These are phyloP conservation scores for Fusarium musae DNA, from an alignment of 2,329 filamentous ascomycete genomes.

Conservation along the genomic window DNA sequence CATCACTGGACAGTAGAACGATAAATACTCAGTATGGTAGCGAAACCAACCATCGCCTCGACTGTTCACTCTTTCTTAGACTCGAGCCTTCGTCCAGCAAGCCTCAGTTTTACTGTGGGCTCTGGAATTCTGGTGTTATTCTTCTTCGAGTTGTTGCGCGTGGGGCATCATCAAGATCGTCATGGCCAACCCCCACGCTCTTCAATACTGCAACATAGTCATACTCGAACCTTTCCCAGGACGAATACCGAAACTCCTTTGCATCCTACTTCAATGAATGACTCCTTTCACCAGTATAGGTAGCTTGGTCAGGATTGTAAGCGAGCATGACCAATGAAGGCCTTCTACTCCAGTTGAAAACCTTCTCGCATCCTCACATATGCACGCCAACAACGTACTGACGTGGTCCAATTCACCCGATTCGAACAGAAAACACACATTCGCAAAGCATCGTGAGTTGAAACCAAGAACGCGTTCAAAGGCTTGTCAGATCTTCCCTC, in stretches of 20 bases:
- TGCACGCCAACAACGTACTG: constrained; percentile 8
- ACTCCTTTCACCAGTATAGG: neutral
- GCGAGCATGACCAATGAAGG: neutral
- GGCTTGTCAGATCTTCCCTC: constrained; percentile 11
- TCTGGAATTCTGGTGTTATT: neutral
- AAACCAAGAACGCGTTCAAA: neutral
- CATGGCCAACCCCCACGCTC: constrained; percentile 28
- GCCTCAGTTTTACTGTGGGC: neutral
- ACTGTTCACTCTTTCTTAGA: neutral
- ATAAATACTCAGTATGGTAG: neutral
- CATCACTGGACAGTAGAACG: neutral
- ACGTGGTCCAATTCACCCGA: neutral
- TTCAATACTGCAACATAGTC: neutral
- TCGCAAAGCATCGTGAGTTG: neutral
- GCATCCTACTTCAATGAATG: constrained; percentile 5
- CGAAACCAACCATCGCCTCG: neutral
- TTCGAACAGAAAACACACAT: neutral
- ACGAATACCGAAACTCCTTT: constrained; percentile 14
- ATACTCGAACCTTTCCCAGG: constrained; percentile 19
- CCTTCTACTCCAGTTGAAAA: neutral
- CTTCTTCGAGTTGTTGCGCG: constrained; percentile 14
- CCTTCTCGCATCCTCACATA: neutral
- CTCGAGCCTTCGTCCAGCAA: neutral
- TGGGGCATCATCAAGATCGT: constrained; percentile 8
- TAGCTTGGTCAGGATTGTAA: neutral